Evolutionary conservation across 345 rosid genomes (phyloP).

Genomic region (Salix caprea): DNA sequence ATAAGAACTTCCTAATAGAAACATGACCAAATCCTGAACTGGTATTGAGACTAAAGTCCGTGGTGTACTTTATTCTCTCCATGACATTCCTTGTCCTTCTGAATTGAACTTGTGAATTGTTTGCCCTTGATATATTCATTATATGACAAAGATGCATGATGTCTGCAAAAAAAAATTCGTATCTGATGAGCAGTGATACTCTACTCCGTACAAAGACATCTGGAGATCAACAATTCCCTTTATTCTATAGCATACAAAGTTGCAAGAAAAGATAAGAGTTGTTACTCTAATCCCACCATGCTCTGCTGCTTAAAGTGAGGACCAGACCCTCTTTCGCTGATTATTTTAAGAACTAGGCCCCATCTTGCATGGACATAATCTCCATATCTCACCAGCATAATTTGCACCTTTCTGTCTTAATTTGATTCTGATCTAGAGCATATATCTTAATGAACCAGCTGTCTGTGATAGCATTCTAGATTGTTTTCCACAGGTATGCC

Average conservation of each 20-base stretch:
- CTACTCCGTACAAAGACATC: not conserved
- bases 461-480: not conserved
- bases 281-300: slow-evolving; percentile 5
- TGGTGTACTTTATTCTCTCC: not conserved
- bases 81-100: not conserved
- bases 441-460: not conserved
- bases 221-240: not conserved
- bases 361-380: slow-evolving; percentile 3
- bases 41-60: not conserved
- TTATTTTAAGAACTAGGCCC: not conserved
- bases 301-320: slow-evolving; percentile 10
- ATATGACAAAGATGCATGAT: not conserved
- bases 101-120: not conserved
- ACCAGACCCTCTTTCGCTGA: not conserved
- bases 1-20: not conserved
- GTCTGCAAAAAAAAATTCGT: not conserved
- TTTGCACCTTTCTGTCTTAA: not conserved
- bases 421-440: not conserved
- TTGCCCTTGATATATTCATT: not conserved
- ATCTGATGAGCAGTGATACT: not conserved
- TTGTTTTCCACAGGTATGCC: not conserved
- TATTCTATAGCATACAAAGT: not conserved
- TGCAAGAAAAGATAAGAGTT: not conserved
- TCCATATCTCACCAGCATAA: slow-evolving; percentile 6
- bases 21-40: not conserved